Base-by-base conservation (phyloP, 2,329 filamentous ascomycete species). In the Bisporella sp. region DNA sequence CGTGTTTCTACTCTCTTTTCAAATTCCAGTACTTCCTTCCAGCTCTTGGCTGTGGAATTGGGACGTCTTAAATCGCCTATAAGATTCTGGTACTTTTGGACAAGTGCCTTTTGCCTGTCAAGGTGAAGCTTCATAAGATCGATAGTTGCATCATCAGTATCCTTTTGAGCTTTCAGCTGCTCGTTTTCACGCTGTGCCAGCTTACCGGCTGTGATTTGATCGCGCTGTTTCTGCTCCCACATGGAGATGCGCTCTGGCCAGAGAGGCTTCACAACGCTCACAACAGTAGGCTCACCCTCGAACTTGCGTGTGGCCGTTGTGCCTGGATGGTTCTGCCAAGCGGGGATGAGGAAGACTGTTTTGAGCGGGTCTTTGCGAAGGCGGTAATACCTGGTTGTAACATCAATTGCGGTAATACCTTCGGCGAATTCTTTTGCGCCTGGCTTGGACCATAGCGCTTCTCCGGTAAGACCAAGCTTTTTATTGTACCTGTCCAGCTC, bases 331-430 rank as follows among this genome's bases (percentile, higher is more conserved):
- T 69, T 63, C 9, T 69, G 66, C 51, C 71, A 71, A 3, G 72
- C 77, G 1, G 77, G 78, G 31, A 79, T 65, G 6, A 81, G 64
- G 58, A 80, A 81, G 51, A 82, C 65, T 4, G 64, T 65, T 45
- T 77, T 74, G 2, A 70, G 68, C 1, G 49, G 44, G 40, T 59
- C 53, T 13, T 69, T 69, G 29, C 72, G 70, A 29, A 80, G 58
- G 13, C 78, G 74, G 60, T 75, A 78, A 62, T 73, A 81, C 3
- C 78, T 68, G 29, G 78, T 78, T 32, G 56, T 60, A 8, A 81
- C 53, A 57, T 80, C 73, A 13, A 79, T 62, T 21, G 68, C 63
- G 0, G 76, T 70, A 13, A 82, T 67, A 0, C 77, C 76, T 8
- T 55, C 47, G 9, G 53, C 54, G 31, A 50, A 55, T 28, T 62